phyloP scores from a whole-genome alignment of 2,329 filamentous ascomycete species.

The Penicillium sp. region DNA sequence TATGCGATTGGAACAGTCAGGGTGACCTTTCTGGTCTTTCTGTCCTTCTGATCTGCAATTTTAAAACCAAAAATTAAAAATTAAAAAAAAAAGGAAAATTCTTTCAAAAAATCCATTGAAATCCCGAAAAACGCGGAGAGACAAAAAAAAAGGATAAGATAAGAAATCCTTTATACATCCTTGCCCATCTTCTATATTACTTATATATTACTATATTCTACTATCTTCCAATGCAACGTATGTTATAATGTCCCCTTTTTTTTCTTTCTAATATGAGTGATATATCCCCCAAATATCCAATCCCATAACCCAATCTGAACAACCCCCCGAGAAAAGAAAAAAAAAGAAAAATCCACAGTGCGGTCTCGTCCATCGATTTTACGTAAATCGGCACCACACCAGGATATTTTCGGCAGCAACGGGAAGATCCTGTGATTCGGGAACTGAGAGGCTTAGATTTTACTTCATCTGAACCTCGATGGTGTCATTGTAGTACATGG shows the following conservation, averaged over 20 bases:
- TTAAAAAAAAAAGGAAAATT: neutral
- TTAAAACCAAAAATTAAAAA: neutral
- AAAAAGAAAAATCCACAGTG: constrained; percentile 4
- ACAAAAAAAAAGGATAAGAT: constrained; percentile 12
- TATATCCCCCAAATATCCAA: neutral
- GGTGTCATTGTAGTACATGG: neutral
- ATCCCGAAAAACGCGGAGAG: constrained; percentile 11
- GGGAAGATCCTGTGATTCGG: constrained; percentile 25
- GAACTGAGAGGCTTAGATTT: neutral
- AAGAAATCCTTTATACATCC: constrained; percentile 3
- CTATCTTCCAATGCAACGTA: neutral
- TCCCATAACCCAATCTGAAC: neutral
- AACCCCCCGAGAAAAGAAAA: constrained; percentile 5
- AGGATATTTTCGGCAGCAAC: constrained; percentile 23
- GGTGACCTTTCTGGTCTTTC: too few relatives aligned
- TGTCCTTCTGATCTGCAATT: constrained; percentile 10
- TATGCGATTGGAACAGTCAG: constrained; percentile 28
- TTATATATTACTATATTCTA: too few relatives aligned
- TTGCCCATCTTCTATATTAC: too few relatives aligned
- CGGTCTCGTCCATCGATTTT: constrained; percentile 34
- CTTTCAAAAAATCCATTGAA: neutral
- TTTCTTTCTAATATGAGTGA: neutral
- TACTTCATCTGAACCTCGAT: neutral
- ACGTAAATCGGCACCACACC: constrained; percentile 40
- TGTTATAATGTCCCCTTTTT: neutral